phyloP scores from a whole-genome alignment of 2,329 filamentous ascomycete species.

The Hypoxylon sp. region DNA sequence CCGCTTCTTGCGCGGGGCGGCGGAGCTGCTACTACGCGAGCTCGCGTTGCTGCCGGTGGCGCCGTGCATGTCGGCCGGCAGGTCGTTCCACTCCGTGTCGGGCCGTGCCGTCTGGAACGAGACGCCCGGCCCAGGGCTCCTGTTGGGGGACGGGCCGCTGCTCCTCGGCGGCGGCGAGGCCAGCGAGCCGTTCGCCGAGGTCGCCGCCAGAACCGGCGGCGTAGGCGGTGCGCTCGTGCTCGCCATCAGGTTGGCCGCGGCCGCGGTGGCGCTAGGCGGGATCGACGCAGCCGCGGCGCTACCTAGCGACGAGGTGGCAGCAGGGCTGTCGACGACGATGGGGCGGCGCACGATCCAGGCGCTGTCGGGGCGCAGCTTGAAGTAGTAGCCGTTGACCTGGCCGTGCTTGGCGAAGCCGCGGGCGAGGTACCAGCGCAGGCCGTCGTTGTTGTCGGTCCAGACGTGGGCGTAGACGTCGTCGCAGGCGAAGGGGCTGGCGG shows the following conservation, averaged over 20 bases:
- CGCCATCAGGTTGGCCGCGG: conserved; percentile 42
- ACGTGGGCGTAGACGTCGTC: conserved; percentile 69
- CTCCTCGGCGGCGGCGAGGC: conserved; percentile 22
- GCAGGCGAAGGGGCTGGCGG: conserved; percentile 46
- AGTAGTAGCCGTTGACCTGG: conserved; percentile 65
- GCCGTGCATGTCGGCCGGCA: conserved; percentile 65
- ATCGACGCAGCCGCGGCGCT: neutral
- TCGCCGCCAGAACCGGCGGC: neutral
- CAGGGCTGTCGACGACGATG: conserved; percentile 48
- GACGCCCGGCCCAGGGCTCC: conserved; percentile 40
- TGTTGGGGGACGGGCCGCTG: conserved; percentile 28
- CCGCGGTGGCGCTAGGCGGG: conserved; percentile 40
- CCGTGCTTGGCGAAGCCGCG: conserved; percentile 63
- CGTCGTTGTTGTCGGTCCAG: conserved; percentile 72
- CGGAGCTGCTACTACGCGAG: conserved; percentile 66
- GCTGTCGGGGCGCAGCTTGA: conserved; percentile 66
- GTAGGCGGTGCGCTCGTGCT: neutral
- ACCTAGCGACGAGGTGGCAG: conserved; percentile 35
- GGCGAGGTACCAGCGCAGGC: conserved; percentile 66
- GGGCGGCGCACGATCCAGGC: conserved; percentile 66
- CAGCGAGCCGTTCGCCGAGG: conserved; percentile 13
- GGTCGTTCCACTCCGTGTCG: conserved; percentile 71
- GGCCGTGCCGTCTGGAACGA: conserved; percentile 68
- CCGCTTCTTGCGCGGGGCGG: conserved; percentile 61
- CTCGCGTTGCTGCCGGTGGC: conserved; percentile 53